These are phyloP conservation scores for Diaporthe citrichinensis DNA, from an alignment of 2,329 filamentous ascomycete species.

Conservation along the genomic window DNA sequence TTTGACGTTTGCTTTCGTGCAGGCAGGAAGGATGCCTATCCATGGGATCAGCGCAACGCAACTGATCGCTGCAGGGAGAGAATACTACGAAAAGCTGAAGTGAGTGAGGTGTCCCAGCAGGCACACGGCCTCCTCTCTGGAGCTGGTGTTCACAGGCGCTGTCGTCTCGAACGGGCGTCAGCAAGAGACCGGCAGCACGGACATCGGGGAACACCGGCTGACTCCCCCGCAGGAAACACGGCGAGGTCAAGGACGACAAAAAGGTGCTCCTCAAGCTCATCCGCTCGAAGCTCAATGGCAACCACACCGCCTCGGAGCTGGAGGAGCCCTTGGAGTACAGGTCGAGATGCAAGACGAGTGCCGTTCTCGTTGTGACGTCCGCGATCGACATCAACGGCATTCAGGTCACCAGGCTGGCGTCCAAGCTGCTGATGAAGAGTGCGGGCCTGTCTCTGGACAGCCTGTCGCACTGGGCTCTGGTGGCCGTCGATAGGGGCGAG, in stretches of 20 bases:
- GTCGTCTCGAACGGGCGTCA: neutral
- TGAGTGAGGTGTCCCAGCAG: constrained; percentile 4
- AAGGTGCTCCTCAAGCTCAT: constrained; percentile 40
- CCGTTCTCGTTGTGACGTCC: constrained; percentile 38
- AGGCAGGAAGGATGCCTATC: constrained; percentile 39
- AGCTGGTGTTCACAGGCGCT: neutral
- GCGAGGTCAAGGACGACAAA: constrained; percentile 41
- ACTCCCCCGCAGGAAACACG: constrained; percentile 40
- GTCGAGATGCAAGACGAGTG: constrained; percentile 37
- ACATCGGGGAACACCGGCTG: constrained; percentile 10
- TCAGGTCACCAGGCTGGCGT: constrained; percentile 39
- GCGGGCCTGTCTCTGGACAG: constrained; percentile 40
- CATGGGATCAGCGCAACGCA: constrained; percentile 39
- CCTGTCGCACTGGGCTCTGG: constrained; percentile 41
- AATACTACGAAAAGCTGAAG: constrained; percentile 41
- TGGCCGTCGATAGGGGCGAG: constrained; percentile 38
- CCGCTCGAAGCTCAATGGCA: constrained; percentile 37
- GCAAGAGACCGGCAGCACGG: constrained; percentile 2
- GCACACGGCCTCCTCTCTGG: neutral
- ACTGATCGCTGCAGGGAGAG: constrained; percentile 38
- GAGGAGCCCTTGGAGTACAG: constrained; percentile 39
- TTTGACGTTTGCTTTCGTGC: neutral
- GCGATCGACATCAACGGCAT: constrained; percentile 40
- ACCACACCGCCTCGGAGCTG: constrained; percentile 36
- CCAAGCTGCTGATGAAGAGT: constrained; percentile 40